These are phyloP conservation scores for Euryodendron excelsum DNA, from an alignment of 148 eudicot species.

Conservation along the genomic window DNA sequence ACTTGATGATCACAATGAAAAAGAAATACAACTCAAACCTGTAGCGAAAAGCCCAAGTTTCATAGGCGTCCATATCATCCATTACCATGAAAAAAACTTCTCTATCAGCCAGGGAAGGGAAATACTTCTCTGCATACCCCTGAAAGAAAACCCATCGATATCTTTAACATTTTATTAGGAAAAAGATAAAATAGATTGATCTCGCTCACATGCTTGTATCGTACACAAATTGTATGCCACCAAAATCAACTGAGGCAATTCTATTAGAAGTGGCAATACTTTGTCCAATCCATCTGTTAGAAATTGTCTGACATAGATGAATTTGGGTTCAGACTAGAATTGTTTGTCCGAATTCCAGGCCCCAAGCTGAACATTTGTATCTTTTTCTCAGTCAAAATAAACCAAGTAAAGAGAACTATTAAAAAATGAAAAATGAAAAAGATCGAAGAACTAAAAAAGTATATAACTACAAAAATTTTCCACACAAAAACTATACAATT, in stretches of 20 bases:
- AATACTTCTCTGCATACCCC: constrained; percentile 13
- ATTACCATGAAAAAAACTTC: constrained; percentile 14
- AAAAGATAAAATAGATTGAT: background rate
- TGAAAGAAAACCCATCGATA: constrained; percentile 1
- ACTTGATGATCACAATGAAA: background rate
- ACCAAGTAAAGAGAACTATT: background rate
- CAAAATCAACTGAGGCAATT: background rate
- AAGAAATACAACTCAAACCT: constrained; percentile 3
- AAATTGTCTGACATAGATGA: background rate
- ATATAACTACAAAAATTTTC: too few species aligned
- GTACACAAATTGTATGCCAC: too few species aligned
- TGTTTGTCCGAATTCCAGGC: background rate
- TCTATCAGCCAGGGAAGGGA: constrained; percentile 12
- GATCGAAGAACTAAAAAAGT: too few species aligned
- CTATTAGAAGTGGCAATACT: background rate
- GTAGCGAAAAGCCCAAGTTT: constrained; percentile 21
- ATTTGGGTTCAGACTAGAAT: background rate
- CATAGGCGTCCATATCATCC: constrained; percentile 16
- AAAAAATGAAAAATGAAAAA: too few species aligned
- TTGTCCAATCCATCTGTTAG: background rate
- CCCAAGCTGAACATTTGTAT: background rate
- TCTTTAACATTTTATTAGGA: background rate
- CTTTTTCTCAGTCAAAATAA: background rate
- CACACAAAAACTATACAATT: too few species aligned
- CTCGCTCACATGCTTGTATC: background rate